Percentiles rank a stretch among this genome's conserved stretches.
phyloP scores from a whole-genome alignment of 2,329 filamentous ascomycete genomes.

The Fusarium floridanum region DNA sequence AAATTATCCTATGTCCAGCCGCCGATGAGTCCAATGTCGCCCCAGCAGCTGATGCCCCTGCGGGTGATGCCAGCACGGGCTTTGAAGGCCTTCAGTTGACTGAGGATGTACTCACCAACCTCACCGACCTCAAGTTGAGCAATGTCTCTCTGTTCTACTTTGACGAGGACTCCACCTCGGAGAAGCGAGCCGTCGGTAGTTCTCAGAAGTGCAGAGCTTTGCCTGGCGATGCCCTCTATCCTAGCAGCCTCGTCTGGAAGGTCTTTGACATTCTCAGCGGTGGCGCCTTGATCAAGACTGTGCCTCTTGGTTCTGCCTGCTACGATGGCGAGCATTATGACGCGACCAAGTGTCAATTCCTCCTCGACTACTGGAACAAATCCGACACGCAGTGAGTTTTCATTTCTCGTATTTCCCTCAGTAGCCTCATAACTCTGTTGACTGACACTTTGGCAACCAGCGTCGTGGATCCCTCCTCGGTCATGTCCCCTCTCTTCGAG shows the following conservation, averaged over 20 bases:
- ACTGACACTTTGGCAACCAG: constrained; percentile 31
- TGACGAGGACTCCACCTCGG: constrained; percentile 28
- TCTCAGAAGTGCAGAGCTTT: constrained; percentile 48
- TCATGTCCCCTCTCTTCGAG: constrained; percentile 56
- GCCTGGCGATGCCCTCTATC: constrained; percentile 49
- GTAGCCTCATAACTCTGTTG: background rate
- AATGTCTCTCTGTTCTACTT: constrained; percentile 51
- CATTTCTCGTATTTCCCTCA: background rate
- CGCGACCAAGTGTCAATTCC: constrained; percentile 42
- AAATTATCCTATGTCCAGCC: constrained; percentile 10
- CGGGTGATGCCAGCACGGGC: background rate
- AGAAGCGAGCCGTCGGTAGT: constrained; percentile 31
- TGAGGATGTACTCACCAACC: constrained; percentile 47
- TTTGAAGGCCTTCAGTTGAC: constrained; percentile 50
- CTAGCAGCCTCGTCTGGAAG: constrained; percentile 44
- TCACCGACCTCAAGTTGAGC: constrained; percentile 45
- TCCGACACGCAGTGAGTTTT: constrained; percentile 25
- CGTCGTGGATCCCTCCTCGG: constrained; percentile 53
- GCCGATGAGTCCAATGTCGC: constrained; percentile 39
- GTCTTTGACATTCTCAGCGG: constrained; percentile 51
- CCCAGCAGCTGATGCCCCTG: constrained; percentile 35
- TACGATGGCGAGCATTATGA: constrained; percentile 47
- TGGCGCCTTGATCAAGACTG: constrained; percentile 49
- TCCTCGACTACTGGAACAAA: constrained; percentile 46
- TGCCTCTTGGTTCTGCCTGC: constrained; percentile 49